These are phyloP conservation scores for Fusarium sarcochroum DNA, from an alignment of 2,329 filamentous ascomycete genomes.

Conservation along the genomic window DNA sequence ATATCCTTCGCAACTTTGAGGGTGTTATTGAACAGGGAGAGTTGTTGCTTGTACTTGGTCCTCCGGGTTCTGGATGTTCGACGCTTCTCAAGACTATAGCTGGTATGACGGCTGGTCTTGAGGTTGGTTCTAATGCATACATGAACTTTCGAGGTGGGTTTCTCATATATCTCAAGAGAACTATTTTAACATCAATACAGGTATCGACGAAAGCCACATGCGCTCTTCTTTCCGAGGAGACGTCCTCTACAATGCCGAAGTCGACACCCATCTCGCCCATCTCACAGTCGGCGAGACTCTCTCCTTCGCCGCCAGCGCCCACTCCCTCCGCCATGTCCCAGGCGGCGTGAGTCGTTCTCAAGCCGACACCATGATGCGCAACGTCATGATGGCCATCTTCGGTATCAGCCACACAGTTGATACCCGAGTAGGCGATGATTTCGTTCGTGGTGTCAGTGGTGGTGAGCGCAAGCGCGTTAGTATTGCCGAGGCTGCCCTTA, in stretches of 20 bases:
- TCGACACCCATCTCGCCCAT: slow-evolving; percentile 75
- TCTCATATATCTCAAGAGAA: accelerated
- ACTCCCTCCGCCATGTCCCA: slow-evolving; percentile 70
- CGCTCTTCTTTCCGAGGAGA: slow-evolving; percentile 64
- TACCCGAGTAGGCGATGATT: slow-evolving; percentile 79
- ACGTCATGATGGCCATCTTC: slow-evolving; percentile 81
- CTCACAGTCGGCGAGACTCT: slow-evolving; percentile 77
- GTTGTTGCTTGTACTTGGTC: slow-evolving; percentile 61
- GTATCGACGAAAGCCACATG: slow-evolving; percentile 54
- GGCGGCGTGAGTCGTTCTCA: slow-evolving; percentile 27
- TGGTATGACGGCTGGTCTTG: slow-evolving; percentile 62
- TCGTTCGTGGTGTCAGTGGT: slow-evolving; percentile 79
- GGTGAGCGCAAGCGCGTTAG: slow-evolving; percentile 84
- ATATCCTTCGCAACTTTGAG: slow-evolving; percentile 50
- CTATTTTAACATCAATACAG: slow-evolving; percentile 14
- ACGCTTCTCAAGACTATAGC: slow-evolving; percentile 70
- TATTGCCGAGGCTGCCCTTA: slow-evolving; percentile 75
- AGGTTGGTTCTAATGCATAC: slow-evolving; percentile 44
- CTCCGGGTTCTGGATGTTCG: slow-evolving; percentile 68
- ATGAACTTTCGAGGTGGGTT: slow-evolving; percentile 67
- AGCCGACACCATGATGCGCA: slow-evolving; percentile 51
- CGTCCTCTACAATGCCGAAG: slow-evolving; percentile 75
- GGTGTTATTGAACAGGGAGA: slow-evolving; percentile 50
- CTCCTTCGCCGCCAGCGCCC: slow-evolving; percentile 72
- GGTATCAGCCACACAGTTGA: slow-evolving; percentile 81